Base-by-base conservation (phyloP, 129 eudicot genomes). In the Lactuca saligna region DNA sequence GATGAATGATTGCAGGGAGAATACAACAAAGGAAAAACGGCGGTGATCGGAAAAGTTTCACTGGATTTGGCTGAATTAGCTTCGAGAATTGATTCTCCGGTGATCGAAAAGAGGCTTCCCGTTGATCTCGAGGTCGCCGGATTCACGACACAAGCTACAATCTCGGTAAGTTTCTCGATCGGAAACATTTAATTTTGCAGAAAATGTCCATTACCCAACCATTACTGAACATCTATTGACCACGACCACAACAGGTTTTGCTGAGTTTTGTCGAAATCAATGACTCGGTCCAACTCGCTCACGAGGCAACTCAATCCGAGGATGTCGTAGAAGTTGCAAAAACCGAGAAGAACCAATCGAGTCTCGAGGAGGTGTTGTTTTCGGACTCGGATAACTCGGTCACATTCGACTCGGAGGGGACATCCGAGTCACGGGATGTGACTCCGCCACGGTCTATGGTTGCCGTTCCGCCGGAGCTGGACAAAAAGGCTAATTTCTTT, bases 401-500 rank as follows among this genome's bases (percentile, higher is more conserved):
- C 35, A 37, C 73, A 16, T 76, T 75, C 17, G 70, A 75, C 81
- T 65, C 78, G 3, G 76, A 75, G 15, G 38, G 53, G 16, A 53
- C 76, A 31, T 64, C 79, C 0, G 81, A 71, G 67, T 70, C 79
- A 50, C 63, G 57, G 15, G 57, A 10, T 13, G 51, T 75, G 4
- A 20, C 77, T 48, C 66, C 44, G 32, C 15, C 83, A 3, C 10
- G 66, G 16, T 64, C 76, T 50, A 70, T 77, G 3, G 66, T 33
- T 31, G 10, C 66, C 12, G 55, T 51, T 17, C 31, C 44, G 53
- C 76, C 41, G 31, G 61, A 58, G 3, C 34, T 32, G 11, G 80
- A 86, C 15, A 90, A 90, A 77, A 87, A 81, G 68, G 57, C 37
- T 8, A 80, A 82, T 25, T 71, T 86, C 31, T 87, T 87, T 75